A percentile compares a stretch with the other conserved stretches of the same genome.
Evolutionary conservation across 805 yeast genomes (phyloP).

Genomic region (Schwanniomyces vanrijiae): DNA sequence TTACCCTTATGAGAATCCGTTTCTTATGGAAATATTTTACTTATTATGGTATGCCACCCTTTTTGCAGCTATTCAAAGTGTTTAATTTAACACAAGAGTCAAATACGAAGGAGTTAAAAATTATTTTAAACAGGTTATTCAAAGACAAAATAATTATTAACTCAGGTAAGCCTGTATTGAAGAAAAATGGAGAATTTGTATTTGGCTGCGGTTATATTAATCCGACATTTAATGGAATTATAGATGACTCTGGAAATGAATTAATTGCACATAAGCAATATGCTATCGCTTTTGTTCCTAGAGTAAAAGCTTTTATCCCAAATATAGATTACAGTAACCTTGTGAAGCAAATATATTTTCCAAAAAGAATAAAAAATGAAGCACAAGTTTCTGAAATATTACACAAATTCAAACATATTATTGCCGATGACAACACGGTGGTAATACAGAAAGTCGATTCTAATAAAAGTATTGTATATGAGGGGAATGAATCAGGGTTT

Average conservation of each 20-base stretch:
- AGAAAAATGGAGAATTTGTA: conserved; percentile 3
- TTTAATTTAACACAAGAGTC: conserved; percentile 7
- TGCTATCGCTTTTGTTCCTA: conserved; percentile 10
- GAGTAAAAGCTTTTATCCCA: conserved; percentile 13
- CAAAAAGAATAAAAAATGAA: conserved; percentile 4
- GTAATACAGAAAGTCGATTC: not conserved
- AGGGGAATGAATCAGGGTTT: not conserved
- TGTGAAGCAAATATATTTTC: conserved; percentile 8
- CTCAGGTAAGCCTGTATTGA: conserved; percentile 5
- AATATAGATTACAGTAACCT: conserved; percentile 7
- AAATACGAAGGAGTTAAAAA: conserved; percentile 4
- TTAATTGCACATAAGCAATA: conserved; percentile 4
- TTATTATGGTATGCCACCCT: conserved; percentile 17
- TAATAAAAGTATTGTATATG: not conserved
- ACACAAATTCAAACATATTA: conserved; percentile 6
- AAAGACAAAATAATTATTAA: conserved; percentile 10
- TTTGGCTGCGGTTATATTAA: conserved; percentile 9
- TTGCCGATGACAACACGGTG: not conserved
- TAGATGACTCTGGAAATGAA: conserved; percentile 6
- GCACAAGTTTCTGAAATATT: conserved; percentile 1
- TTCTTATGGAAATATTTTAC: conserved; percentile 27
- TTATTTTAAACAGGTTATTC: conserved; percentile 12
- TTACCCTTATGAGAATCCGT: conserved; percentile 34
- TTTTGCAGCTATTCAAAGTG: conserved; percentile 10
- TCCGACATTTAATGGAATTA: conserved; percentile 11